phyloP scores from a whole-genome alignment of 2,329 filamentous ascomycete species.

The Pseudocercospora fijiensis region DNA sequence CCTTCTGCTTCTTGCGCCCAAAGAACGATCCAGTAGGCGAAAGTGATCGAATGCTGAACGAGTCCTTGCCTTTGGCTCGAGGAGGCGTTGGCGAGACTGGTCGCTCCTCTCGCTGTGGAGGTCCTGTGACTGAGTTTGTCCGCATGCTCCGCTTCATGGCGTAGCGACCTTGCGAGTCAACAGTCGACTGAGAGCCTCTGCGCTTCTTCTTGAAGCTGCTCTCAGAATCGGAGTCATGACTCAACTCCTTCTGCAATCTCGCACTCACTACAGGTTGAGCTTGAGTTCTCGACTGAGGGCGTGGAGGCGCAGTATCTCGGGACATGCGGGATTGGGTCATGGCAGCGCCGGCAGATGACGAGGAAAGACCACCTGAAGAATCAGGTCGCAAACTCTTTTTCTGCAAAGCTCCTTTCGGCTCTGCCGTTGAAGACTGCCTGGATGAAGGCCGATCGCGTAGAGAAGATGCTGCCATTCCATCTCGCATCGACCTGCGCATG shows the following conservation, averaged over 20 bases:
- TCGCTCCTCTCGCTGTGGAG: conserved; percentile 35
- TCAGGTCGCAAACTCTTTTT: conserved; percentile 28
- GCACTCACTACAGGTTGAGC: conserved; percentile 21
- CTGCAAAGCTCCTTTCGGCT: conserved; percentile 12
- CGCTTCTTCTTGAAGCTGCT: conserved; percentile 76
- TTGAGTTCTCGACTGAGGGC: conserved; percentile 7
- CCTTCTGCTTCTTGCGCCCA: conserved; percentile 32
- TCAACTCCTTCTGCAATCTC: conserved; percentile 32
- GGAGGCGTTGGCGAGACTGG: conserved; percentile 44
- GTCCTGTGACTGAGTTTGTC: conserved; percentile 42
- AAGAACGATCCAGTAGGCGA: conserved; percentile 64
- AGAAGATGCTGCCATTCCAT: conserved; percentile 35
- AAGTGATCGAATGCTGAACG: conserved; percentile 65
- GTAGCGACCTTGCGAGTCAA: conserved; percentile 50
- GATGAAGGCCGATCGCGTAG: conserved; percentile 29
- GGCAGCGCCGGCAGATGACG: conserved; percentile 26
- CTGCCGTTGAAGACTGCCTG: conserved; percentile 24
- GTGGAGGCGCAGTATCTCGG: conserved; percentile 18
- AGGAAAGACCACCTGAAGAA: conserved; percentile 18
- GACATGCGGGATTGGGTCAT: conserved; percentile 11
- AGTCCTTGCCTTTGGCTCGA: conserved; percentile 27
- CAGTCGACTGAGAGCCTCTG: conserved; percentile 34
- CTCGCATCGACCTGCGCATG: conserved; percentile 43
- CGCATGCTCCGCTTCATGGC: conserved; percentile 76
- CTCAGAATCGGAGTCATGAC: conserved; percentile 49